phyloP scores from a whole-genome alignment of 164 flowering plant species.

The Malania oleifera region DNA sequence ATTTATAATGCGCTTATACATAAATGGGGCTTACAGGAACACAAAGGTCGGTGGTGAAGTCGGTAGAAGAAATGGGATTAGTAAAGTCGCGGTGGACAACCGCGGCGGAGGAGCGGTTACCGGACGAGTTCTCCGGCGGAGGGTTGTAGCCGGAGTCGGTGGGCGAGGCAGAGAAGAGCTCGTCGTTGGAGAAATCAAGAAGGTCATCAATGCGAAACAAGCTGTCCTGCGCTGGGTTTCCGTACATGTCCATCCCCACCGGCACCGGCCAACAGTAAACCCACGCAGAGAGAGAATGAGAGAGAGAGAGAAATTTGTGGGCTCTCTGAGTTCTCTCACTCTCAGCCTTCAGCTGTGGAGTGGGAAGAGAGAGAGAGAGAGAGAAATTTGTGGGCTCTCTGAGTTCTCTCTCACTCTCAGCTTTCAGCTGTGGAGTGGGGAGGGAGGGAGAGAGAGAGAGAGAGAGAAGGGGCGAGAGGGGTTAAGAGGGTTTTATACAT shows the following conservation, averaged over 20 bases:
- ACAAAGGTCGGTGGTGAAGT: conserved; percentile 40
- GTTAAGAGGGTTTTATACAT: no score
- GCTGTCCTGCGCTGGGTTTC: conserved; percentile 21
- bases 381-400: background rate
- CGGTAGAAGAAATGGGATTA: conserved; percentile 8
- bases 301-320: background rate
- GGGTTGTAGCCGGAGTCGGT: conserved; percentile 4
- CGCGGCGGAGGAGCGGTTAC: conserved; percentile 10
- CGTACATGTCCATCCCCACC: conserved; percentile 35
- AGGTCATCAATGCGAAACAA: conserved; percentile 49
- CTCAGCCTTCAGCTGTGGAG: no score
- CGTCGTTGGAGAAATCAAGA: conserved; percentile 41
- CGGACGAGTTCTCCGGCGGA: conserved; percentile 8
- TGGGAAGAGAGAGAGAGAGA: conserved; percentile 5
- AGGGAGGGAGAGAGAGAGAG: background rate
- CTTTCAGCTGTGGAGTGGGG: background rate
- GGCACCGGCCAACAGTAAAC: background rate
- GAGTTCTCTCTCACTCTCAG: background rate
- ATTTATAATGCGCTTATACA: no score
- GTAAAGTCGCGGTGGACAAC: background rate
- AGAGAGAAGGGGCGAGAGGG: no score
- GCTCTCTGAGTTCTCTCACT: background rate
- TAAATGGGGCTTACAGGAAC: conserved; percentile 28
- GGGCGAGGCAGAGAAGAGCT: conserved; percentile 20
- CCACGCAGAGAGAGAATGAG: background rate